These are phyloP conservation scores for Pneumocystis sp. DNA, from an alignment of 1,139 yeast species.

Conservation along the genomic window DNA sequence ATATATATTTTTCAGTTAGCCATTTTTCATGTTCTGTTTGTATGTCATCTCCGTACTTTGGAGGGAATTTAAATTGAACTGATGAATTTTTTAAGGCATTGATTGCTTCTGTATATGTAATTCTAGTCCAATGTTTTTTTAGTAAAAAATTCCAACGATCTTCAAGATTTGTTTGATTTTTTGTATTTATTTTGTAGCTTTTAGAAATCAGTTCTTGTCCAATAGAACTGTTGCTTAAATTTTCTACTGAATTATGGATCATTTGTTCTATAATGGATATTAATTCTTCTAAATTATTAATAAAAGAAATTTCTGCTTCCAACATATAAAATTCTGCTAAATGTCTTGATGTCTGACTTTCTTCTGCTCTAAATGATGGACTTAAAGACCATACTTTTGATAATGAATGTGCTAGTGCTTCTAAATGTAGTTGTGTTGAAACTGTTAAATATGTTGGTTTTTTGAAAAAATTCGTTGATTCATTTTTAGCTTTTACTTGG, in stretches of 20 bases:
- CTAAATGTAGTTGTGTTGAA: conserved; percentile 82
- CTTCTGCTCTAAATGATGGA: conserved; percentile 91
- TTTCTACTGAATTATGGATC: conserved; percentile 41
- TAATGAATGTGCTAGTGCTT: conserved; percentile 59
- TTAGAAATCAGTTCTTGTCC: conserved; percentile 26
- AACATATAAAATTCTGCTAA: conserved; percentile 95
- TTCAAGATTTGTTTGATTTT: conserved; percentile 1
- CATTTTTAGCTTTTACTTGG: conserved; percentile 26
- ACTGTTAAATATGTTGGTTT: conserved; percentile 62
- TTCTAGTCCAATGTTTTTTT: conserved; percentile 44
- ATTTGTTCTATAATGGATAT: conserved; percentile 54
- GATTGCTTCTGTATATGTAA: conserved; percentile 67
- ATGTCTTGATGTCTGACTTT: conserved; percentile 80
- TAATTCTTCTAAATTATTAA: conserved; percentile 42
- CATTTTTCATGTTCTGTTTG: conserved; percentile 84
- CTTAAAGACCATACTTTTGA: conserved; percentile 76
- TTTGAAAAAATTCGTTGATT: conserved; percentile 40
- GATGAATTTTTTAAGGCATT: conserved; percentile 28
- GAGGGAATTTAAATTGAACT: conserved; percentile 22
- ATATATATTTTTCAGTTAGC: conserved; percentile 55
- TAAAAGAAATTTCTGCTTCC: conserved; percentile 74
- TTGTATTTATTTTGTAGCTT: conserved; percentile 11
- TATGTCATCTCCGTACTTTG: conserved; percentile 55
- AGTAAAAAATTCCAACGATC: conserved; percentile 24
- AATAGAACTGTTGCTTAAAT: conserved; percentile 28